A percentile compares a stretch with the other conserved stretches of the same genome.
Conservation (phyloP, 495 filamentous ascomycete species). For the Saxophila tyrrhenica region DNA sequence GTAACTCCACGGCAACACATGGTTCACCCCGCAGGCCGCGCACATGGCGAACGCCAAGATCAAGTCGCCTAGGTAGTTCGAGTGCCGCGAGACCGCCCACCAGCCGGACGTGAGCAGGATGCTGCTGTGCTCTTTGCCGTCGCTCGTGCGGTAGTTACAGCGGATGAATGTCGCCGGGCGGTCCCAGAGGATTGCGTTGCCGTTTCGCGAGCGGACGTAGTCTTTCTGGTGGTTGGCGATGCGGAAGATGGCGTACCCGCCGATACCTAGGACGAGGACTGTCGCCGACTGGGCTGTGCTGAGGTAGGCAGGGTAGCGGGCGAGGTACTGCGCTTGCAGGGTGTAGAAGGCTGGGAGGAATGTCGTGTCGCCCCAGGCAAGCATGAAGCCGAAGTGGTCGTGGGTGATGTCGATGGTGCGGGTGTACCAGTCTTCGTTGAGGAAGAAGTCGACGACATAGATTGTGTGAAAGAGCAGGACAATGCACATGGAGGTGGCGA, state of each 20-base stretch:
- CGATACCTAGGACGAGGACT: conserved; percentile 25
- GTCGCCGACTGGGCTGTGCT: conserved; percentile 18
- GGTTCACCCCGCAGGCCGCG: conserved; percentile 31
- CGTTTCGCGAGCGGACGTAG: conserved; percentile 32
- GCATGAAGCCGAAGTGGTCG: conserved; percentile 44
- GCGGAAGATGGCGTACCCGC: conserved; percentile 38
- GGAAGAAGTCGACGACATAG: conserved; percentile 42
- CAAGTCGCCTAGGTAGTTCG: conserved; percentile 40
- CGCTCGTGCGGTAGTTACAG: conserved; percentile 31
- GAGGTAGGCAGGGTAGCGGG: conserved; percentile 33
- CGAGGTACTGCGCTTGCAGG: conserved; percentile 39
- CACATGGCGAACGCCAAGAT: conserved; percentile 35
- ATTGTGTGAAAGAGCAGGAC: conserved; percentile 35
- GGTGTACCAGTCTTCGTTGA: conserved; percentile 42
- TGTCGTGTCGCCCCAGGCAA: conserved; percentile 38
- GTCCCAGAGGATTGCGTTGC: conserved; percentile 36
- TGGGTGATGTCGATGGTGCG: conserved; percentile 41
- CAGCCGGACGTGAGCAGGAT: conserved; percentile 25
- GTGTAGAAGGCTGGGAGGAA: conserved; percentile 39
- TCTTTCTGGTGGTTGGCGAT: conserved; percentile 40
- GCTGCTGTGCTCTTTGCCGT: conserved; percentile 22
- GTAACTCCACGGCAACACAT: conserved; percentile 38
- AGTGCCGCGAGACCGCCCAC: conserved; percentile 40
- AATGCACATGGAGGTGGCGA: conserved; percentile 37
- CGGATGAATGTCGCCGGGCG: conserved; percentile 31